Conservation (phyloP, 495 filamentous ascomycete species). For the Trichoderma erinaceum region DNA sequence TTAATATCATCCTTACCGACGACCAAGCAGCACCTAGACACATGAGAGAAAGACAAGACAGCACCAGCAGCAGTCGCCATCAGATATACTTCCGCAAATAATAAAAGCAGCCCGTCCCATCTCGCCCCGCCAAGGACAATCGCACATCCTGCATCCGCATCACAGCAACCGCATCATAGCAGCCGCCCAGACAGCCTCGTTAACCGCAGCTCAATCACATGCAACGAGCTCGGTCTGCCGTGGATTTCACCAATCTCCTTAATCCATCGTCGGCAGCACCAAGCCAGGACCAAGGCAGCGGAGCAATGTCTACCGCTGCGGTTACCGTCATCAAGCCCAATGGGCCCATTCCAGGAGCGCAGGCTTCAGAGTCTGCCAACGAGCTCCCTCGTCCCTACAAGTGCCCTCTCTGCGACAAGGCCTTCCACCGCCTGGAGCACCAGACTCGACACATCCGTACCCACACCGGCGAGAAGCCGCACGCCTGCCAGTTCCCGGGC, state of each 20-base stretch:
- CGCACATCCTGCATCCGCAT: neutral
- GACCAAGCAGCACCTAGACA: neutral
- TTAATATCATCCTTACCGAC: neutral
- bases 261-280: slow-evolving; percentile 39
- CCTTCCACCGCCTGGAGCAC: slow-evolving; percentile 96
- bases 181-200: neutral
- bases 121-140: neutral
- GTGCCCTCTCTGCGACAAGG: slow-evolving; percentile 96
- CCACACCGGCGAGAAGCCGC: slow-evolving; percentile 97
- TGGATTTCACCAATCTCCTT: slow-evolving; percentile 74
- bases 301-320: slow-evolving; percentile 54
- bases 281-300: slow-evolving; percentile 30
- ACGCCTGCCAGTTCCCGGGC: slow-evolving; percentile 87
- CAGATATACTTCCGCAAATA: neutral
- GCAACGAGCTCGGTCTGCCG: slow-evolving; percentile 64
- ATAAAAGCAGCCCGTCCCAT: too few species aligned
- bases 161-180: neutral
- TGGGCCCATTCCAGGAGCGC: slow-evolving; percentile 53
- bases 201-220: slow-evolving; percentile 49
- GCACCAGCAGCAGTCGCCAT: neutral
- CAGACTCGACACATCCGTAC: slow-evolving; percentile 97
- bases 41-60: neutral
- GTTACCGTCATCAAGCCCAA: slow-evolving; percentile 66
- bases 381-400: slow-evolving; percentile 96
- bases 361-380: slow-evolving; percentile 44